Percentiles rank a stretch among this genome's conserved stretches.
Conservation (phyloP, 768 basidiomycete genomes). For the Tricholoma flavovirens region DNA sequence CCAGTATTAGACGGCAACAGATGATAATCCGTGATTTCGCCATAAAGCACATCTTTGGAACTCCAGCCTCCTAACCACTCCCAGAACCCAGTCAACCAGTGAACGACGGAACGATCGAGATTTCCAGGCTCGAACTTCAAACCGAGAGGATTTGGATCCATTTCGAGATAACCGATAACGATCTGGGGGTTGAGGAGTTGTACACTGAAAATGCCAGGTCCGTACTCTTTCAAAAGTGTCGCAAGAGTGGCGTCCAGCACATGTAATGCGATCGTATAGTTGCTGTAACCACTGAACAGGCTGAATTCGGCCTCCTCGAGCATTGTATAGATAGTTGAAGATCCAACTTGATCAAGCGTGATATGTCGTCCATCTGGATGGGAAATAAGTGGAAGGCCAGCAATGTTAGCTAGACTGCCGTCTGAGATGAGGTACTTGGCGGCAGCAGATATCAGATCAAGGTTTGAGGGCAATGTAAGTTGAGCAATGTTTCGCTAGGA, state of each 20-base stretch:
- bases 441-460: slow-evolving; percentile 9
- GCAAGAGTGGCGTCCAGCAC: slow-evolving; percentile 20
- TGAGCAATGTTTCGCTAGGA: slow-evolving; percentile 12
- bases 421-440: slow-evolving; percentile 32
- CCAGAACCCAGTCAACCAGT: no score
- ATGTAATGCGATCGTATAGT: slow-evolving; percentile 24
- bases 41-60: no score
- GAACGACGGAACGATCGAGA: no score
- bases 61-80: no score
- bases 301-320: slow-evolving; percentile 23
- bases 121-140: no score
- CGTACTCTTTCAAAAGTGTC: slow-evolving; percentile 16
- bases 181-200: slow-evolving; percentile 17
- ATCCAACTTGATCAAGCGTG: slow-evolving; percentile 10
- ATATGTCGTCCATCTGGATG: slow-evolving; percentile 16
- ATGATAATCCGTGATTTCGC: no score
- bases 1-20: no score
- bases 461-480: slow-evolving; percentile 4
- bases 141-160: no score
- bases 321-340: slow-evolving; percentile 16
- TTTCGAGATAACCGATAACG: slow-evolving; percentile 29
- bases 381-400: slow-evolving; percentile 33
- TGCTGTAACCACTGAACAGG: slow-evolving; percentile 26
- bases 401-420: slow-evolving; percentile 25
- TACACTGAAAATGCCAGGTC: slow-evolving; percentile 27